These are phyloP conservation scores for Erysimum pusillum DNA, from an alignment of 441 rosid genomes.

Conservation along the genomic window DNA sequence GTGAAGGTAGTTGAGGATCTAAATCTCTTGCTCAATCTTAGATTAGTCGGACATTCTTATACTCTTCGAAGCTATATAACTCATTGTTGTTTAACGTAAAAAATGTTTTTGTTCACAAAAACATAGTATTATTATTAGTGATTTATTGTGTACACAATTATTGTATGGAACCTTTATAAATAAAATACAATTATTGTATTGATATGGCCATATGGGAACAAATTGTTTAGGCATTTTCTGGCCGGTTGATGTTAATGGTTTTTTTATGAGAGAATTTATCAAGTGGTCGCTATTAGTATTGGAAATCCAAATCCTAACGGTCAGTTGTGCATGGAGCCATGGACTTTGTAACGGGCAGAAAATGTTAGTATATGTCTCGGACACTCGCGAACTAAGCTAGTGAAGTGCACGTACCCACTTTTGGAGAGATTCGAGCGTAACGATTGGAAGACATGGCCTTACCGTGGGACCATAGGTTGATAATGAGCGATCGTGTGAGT, in stretches of 20 bases:
- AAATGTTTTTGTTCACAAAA: background rate
- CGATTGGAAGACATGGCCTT: slow-evolving; percentile 12
- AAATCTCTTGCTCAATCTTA: too few relatives aligned
- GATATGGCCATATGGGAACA: background rate
- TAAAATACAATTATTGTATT: too few relatives aligned
- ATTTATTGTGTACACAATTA: background rate
- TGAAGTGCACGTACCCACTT: slow-evolving; percentile 1
- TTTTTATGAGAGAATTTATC: slow-evolving; percentile 5
- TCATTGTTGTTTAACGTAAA: background rate
- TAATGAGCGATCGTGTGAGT: background rate
- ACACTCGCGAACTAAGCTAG: slow-evolving; percentile 9
- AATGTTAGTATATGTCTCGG: background rate
- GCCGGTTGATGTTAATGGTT: slow-evolving; percentile 1
- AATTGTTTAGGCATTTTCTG: background rate
- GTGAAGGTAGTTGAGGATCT: too few relatives aligned
- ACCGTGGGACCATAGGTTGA: slow-evolving; percentile 1
- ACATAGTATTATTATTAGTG: too few relatives aligned
- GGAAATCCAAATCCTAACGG: slow-evolving; percentile 14
- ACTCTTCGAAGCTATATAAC: too few relatives aligned
- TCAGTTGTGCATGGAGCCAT: background rate
- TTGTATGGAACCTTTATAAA: background rate
- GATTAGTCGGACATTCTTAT: too few relatives aligned
- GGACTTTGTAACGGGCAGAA: slow-evolving; percentile 22
- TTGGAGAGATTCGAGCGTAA: background rate
- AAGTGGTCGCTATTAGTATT: background rate